These are phyloP conservation scores for Protea cynaroides DNA, from an alignment of 164 flowering plant species.

Conservation along the genomic window DNA sequence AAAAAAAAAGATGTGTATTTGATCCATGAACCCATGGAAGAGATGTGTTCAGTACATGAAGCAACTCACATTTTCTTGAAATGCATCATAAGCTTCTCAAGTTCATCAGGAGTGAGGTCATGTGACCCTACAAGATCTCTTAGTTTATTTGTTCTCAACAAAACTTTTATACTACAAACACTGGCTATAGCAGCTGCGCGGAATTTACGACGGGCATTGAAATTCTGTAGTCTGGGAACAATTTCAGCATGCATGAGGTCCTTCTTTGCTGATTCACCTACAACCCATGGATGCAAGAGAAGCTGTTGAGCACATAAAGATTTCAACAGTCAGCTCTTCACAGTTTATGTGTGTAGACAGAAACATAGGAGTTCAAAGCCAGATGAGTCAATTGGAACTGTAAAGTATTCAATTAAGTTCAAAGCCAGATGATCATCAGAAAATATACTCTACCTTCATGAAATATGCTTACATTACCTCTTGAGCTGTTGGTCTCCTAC, in stretches of 20 bases:
- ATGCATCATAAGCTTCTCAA: constrained; percentile 46
- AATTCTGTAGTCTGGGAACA: constrained; percentile 62
- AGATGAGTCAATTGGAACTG: too few relatives aligned
- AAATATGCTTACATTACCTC: too few relatives aligned
- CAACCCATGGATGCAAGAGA: constrained; percentile 68
- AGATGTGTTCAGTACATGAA: too few relatives aligned
- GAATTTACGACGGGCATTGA: constrained; percentile 67
- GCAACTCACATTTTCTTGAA: constrained; percentile 52
- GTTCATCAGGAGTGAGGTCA: constrained; percentile 62
- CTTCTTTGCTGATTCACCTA: constrained; percentile 56
- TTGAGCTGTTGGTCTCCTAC: constrained; percentile 50
- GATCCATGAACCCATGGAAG: too few relatives aligned
- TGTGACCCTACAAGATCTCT: constrained; percentile 48
- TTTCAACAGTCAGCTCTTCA: too few relatives aligned
- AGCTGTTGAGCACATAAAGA: too few relatives aligned
- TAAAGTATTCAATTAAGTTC: too few relatives aligned
- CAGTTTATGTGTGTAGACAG: too few relatives aligned
- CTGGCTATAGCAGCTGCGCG: constrained; percentile 81
- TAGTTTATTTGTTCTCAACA: constrained; percentile 66
- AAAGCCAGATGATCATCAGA: too few relatives aligned
- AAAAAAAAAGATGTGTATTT: too few relatives aligned
- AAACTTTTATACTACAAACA: constrained; percentile 49
- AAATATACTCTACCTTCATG: too few relatives aligned
- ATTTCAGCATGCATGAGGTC: constrained; percentile 65
- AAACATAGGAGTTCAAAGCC: too few relatives aligned